Conservation (phyloP, 2,329 filamentous ascomycete species). For the Aphanocladium album region DNA sequence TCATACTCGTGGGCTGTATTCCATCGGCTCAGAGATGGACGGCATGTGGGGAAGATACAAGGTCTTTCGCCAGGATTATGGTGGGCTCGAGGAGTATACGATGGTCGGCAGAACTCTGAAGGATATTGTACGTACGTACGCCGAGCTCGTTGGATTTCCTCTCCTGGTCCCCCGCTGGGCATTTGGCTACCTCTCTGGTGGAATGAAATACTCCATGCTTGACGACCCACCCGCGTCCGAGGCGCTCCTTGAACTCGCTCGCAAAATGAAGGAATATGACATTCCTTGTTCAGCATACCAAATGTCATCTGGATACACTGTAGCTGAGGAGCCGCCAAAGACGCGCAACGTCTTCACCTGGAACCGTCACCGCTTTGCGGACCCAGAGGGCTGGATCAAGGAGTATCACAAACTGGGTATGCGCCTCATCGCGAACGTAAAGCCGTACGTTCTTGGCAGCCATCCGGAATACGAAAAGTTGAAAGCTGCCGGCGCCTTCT, state of each 20-base stretch:
- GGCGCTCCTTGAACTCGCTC: conserved; percentile 55
- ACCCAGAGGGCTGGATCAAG: conserved; percentile 58
- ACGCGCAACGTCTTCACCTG: conserved; percentile 68
- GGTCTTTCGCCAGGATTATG: conserved; percentile 66
- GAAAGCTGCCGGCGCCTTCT: conserved; percentile 54
- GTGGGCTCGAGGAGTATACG: conserved; percentile 66
- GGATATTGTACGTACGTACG: conserved; percentile 62
- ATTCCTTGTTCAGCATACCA: conserved; percentile 69
- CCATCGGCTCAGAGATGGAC: conserved; percentile 67
- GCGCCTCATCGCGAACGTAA: conserved; percentile 65
- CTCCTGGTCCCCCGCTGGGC: conserved; percentile 65
- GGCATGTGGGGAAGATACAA: conserved; percentile 73
- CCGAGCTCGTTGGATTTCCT: conserved; percentile 63
- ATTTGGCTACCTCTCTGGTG: conserved; percentile 67
- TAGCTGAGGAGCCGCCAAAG: conserved; percentile 62
- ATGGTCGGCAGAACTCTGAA: conserved; percentile 61
- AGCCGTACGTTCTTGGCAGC: conserved; percentile 63
- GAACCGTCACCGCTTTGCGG: conserved; percentile 65
- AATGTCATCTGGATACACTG: conserved; percentile 68
- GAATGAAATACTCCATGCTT: conserved; percentile 49
- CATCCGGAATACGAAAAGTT: conserved; percentile 64
- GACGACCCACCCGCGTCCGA: conserved; percentile 50
- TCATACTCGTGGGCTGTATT: conserved; percentile 59
- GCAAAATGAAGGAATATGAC: conserved; percentile 56
- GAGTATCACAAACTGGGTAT: conserved; percentile 61